Base-by-base conservation (phyloP, 805 yeast species). In the Starmerella bombicola region DNA sequence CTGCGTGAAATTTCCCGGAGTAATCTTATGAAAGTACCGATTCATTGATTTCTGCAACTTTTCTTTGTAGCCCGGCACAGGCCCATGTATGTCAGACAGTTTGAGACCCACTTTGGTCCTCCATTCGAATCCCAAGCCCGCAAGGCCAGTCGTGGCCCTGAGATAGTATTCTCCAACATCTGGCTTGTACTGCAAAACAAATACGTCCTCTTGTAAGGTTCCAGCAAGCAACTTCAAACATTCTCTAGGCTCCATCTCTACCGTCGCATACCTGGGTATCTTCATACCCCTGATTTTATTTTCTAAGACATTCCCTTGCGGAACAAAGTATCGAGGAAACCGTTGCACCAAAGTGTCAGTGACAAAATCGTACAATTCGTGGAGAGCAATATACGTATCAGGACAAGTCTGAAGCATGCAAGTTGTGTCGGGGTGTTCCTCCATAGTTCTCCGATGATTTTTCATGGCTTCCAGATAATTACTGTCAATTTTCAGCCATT, bases 81-180 rank as follows among this genome's bases (percentile, higher is more conserved):
- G 86, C 2, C 59, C 68, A 54, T 80, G 93, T 45, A 80, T 73
- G 36, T 57, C 62, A 0, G 80, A 70, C 30, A 80, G 58, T 4
- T 79, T 75, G 47, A 65, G 58, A 51, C 75, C 64, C 44, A 71
- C 66, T 49, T 73, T 69, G 6, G 54, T 60, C 5, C 66, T 58
- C 4, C 88, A 86, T 52, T 75, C 75, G 57, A 80, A 80, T 1
- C 91, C 88, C 1, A 78, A 73, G 1, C 88, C 84, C 49, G 77
- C 78, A 8, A 76, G 73, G 17, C 76, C 68, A 3, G 70, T 61
- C 5, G 75, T 72, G 0, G 74, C 76, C 38, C 78, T 63, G 29
- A 76, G 55, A 20, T 68, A 61, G 53, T 78, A 80, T 33, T 41
- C 52, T 18, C 43, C 49, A 18, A 40, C 47, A 6, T 50, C 40